Conservation (phyloP, 164 flowering plant genomes). For the Echeveria elegans region DNA sequence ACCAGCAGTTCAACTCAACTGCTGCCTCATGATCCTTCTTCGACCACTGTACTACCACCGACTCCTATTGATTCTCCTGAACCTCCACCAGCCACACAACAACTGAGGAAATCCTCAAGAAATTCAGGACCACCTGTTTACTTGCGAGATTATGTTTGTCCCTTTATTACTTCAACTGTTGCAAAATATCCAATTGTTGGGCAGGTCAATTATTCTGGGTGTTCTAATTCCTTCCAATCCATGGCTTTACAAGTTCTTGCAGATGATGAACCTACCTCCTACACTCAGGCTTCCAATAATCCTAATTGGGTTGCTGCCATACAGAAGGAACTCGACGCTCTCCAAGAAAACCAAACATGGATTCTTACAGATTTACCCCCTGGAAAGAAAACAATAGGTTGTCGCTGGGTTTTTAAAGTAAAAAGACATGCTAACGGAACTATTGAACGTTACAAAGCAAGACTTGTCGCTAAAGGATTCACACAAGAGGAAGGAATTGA, state of each 20-base stretch:
- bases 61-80: no score
- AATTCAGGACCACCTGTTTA: background rate
- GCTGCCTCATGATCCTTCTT: background rate
- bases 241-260: background rate
- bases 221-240: background rate
- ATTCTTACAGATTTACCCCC: no score
- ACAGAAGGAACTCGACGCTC: background rate
- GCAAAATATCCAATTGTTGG: background rate
- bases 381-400: background rate
- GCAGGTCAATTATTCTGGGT: background rate
- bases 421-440: background rate
- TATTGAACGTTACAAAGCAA: background rate
- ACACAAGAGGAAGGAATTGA: background rate
- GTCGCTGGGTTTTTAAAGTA: background rate
- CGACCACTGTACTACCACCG: background rate
- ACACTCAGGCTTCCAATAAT: background rate
- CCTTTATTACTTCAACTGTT: background rate
- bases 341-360: background rate
- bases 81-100: no score
- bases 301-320: background rate
- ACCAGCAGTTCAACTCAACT: no score
- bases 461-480: background rate
- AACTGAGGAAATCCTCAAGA: background rate
- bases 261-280: background rate
- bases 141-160: background rate